These are phyloP conservation scores for Nadsonia commutata DNA, from an alignment of 1,139 yeast species.

Conservation along the genomic window DNA sequence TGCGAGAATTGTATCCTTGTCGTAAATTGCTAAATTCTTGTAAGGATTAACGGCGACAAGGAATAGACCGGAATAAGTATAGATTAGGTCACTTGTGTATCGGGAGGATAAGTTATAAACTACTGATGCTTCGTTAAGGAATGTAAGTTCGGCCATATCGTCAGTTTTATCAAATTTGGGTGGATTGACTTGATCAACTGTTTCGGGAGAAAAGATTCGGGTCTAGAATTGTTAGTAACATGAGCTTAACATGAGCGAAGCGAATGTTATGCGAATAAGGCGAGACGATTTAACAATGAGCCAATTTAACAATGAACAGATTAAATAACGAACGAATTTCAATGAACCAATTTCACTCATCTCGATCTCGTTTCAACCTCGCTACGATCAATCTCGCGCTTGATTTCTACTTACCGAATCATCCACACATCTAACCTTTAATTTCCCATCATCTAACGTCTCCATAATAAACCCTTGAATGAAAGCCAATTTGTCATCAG, in stretches of 20 bases:
- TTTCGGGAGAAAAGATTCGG: slow-evolving; percentile 29
- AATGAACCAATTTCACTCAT: too few species aligned
- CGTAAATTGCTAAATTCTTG: slow-evolving; percentile 61
- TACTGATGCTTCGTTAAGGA: slow-evolving; percentile 88
- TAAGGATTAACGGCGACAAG: slow-evolving; percentile 95
- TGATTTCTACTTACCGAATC: slow-evolving; percentile 25
- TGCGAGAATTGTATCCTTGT: slow-evolving; percentile 37
- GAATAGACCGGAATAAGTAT: slow-evolving; percentile 73
- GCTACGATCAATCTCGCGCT: too few species aligned
- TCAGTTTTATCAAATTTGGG: slow-evolving; percentile 81
- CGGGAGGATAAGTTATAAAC: slow-evolving; percentile 67
- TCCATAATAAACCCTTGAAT: slow-evolving; percentile 52
- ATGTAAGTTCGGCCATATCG: slow-evolving; percentile 93
- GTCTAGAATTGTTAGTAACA: slow-evolving; percentile 19
- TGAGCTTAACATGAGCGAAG: too few species aligned
- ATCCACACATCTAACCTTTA: slow-evolving; percentile 39
- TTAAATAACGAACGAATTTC: too few species aligned
- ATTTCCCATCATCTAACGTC: slow-evolving; percentile 34
- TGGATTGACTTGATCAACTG: slow-evolving; percentile 61
- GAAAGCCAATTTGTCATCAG: slow-evolving; percentile 52
- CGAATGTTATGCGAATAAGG: too few species aligned
- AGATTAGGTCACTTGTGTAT: slow-evolving; percentile 65
- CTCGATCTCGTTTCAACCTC: too few species aligned
- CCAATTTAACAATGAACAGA: too few species aligned
- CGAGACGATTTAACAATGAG: neutral